Evolutionary conservation across 108 stramenopile species (phyloP).

Genomic region (Fragilariopsis cylindrus): DNA sequence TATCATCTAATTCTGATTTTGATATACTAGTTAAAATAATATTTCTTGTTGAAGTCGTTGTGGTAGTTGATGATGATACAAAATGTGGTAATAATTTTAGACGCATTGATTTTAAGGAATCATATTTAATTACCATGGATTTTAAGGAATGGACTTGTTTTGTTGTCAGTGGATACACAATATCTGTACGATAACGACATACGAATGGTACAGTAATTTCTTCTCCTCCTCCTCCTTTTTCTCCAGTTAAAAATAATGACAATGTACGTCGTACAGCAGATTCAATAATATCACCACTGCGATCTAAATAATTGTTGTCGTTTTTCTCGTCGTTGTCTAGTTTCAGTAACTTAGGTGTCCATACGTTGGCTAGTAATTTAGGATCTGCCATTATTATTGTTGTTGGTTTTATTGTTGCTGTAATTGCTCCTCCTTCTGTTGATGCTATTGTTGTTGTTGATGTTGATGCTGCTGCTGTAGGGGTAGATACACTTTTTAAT

Average conservation of each 20-base stretch:
- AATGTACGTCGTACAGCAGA: constrained; percentile 2
- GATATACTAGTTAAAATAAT: constrained; percentile 43
- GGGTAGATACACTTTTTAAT: too few species aligned
- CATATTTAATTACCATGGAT: constrained; percentile 38
- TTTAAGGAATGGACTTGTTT: constrained; percentile 51
- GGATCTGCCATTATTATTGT: too few species aligned
- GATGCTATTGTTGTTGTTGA: too few species aligned
- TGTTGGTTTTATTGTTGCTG: too few species aligned
- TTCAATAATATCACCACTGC: background rate
- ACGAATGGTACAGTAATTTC: constrained; percentile 60
- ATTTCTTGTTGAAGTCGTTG: background rate
- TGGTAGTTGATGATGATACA: background rate
- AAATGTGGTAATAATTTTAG: constrained; percentile 39
- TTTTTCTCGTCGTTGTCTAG: constrained; percentile 1
- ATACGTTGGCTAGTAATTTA: background rate
- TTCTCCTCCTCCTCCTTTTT: constrained; percentile 17
- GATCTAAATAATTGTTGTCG: background rate
- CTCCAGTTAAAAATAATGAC: background rate
- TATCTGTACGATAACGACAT: constrained; percentile 63
- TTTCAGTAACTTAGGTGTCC: background rate
- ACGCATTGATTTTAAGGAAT: constrained; percentile 35
- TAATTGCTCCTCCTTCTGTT: too few species aligned
- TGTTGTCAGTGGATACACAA: constrained; percentile 55
- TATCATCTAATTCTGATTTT: constrained; percentile 60
- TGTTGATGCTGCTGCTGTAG: too few species aligned